Conservation (phyloP, 495 filamentous ascomycete genomes). For the Annulohypoxylon maeteangense region DNA sequence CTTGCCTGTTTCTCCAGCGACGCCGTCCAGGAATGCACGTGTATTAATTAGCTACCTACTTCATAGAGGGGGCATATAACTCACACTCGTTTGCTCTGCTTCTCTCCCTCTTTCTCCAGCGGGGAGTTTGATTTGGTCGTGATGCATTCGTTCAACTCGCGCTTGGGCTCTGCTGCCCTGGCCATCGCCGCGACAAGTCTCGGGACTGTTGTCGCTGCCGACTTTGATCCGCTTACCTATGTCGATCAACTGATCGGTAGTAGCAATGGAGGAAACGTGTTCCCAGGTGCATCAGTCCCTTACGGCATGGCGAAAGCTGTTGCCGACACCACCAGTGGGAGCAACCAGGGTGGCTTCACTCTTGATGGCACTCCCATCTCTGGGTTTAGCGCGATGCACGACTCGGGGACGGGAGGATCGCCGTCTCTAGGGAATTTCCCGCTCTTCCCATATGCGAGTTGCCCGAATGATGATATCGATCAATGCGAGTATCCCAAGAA, state of each 20-base stretch:
- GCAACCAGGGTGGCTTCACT: constrained; percentile 78
- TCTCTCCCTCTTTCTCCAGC: constrained; percentile 16
- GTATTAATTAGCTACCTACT: constrained; percentile 19
- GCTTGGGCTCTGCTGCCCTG: constrained; percentile 26
- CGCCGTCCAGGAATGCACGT: constrained; percentile 29
- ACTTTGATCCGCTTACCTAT: constrained; percentile 53
- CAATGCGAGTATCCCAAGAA: constrained; percentile 70
- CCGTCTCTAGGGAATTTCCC: constrained; percentile 80
- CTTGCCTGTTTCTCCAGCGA: constrained; percentile 14
- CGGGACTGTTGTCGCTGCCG: constrained; percentile 32
- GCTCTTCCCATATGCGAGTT: constrained; percentile 73
- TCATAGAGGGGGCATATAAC: constrained; percentile 13
- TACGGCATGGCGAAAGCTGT: constrained; percentile 84
- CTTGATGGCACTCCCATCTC: constrained; percentile 68
- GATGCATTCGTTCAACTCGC: constrained; percentile 36
- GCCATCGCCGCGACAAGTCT: constrained; percentile 24
- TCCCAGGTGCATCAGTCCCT: constrained; percentile 77
- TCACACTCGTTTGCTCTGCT: constrained; percentile 25
- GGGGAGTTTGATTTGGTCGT: constrained; percentile 21
- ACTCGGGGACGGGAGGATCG: constrained; percentile 75
- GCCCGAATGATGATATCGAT: constrained; percentile 71
- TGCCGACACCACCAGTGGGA: constrained; percentile 71
- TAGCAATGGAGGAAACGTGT: constrained; percentile 75
- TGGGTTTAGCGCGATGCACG: constrained; percentile 76
- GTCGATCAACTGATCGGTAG: constrained; percentile 70